Evolutionary conservation across 176 grass and related monocot species (phyloP), one percentile per base, ranked within the genome.

Genomic region (Neostapfia colusana): DNA sequence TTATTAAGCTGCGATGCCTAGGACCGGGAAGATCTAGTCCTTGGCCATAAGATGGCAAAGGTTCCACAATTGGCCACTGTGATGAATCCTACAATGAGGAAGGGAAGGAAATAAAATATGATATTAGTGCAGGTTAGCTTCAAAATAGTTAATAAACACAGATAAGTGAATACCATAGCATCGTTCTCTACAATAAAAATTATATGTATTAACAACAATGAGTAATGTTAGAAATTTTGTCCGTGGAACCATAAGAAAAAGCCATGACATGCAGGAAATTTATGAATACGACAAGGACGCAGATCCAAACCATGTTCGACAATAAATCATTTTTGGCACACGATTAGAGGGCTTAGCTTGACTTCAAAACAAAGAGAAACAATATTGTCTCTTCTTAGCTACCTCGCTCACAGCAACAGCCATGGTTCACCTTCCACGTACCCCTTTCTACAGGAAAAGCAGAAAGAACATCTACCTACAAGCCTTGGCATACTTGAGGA

Each of bases 21-120:
- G 75, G 64, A 64, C 95, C 95, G 24, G 91, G 86, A 85, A 93
- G 88, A 23, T 97, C 95, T 17, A 82, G 37, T 24, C 94, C 94
- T 81, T 82, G 91, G 12, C 94, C 95, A 43, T 97, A 93, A 64
- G 95, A 97, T 42, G 95, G 95, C 69, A 97, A 92, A 20, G 95
- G 91, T 51, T 90, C 91, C 34, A 91, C 79, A 3, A 91, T 79
- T 0, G 91, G 91, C 91, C 91, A 97, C 63, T 93, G 86, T 31
- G 84, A 93, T 11, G 89, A 84, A n/a, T 93, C 94, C 94, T 97
- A 31, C 72, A 84, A 51, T 63, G 20, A 67, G 66, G 8, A 72
- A 39, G 37, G 43, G n/a, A n/a, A n/a, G n/a, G n/a, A n/a, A n/a
- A 67, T 3, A 70, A 27, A 84, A 67, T 11, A 62, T 25, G 39